A percentile compares a stretch with the other conserved stretches of the same genome.
Conservation (phyloP, 1,284 basidiomycete genomes). For the Trichosporon sp. region DNA sequence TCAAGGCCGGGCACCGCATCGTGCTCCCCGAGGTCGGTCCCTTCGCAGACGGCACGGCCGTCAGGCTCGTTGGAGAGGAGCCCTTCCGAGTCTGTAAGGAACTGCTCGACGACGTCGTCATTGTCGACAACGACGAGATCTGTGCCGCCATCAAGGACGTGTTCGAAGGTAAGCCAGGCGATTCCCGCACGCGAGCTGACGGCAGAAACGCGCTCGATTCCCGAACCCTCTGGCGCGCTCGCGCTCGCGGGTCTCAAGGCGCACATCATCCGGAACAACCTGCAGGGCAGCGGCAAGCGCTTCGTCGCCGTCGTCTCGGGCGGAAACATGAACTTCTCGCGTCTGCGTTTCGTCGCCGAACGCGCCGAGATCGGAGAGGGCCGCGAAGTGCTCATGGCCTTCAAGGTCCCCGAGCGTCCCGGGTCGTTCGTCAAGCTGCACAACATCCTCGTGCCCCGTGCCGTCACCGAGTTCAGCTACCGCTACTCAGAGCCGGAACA, state of each 20-base stretch:
- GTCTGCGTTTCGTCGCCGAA: conserved; percentile 94
- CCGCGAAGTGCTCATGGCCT: conserved; percentile 86
- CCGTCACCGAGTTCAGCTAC: conserved; percentile 97
- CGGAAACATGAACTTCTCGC: conserved; percentile 99
- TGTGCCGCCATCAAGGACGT: conserved; percentile 99
- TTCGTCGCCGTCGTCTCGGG: conserved; percentile 93
- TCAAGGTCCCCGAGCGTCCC: conserved; percentile 87
- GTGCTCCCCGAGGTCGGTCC: conserved; percentile 88
- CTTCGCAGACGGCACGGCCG: conserved; percentile 98
- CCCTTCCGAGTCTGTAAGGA: conserved; percentile 88
- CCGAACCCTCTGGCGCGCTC: conserved; percentile 96
- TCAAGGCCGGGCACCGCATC: conserved; percentile 76
- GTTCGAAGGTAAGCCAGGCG: conserved; percentile 75
- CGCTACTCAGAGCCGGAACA: conserved; percentile 67
- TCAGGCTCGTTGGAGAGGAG: conserved; percentile 94
- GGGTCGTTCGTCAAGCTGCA: conserved; percentile 93
- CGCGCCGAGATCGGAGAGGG: conserved; percentile 96
- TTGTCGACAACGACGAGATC: conserved; percentile 92
- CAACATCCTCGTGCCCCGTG: conserved; percentile 81
- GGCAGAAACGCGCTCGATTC: conserved; percentile 86
- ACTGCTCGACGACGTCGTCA: conserved; percentile 80
- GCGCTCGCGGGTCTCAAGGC: conserved; percentile 90
- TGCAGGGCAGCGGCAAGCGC: conserved; percentile 78
- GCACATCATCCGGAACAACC: conserved; percentile 77
- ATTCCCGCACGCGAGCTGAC: background rate